Evolutionary conservation across 257 asterid species (phyloP).

Genomic region (Nicotiana tomentosiformis): DNA sequence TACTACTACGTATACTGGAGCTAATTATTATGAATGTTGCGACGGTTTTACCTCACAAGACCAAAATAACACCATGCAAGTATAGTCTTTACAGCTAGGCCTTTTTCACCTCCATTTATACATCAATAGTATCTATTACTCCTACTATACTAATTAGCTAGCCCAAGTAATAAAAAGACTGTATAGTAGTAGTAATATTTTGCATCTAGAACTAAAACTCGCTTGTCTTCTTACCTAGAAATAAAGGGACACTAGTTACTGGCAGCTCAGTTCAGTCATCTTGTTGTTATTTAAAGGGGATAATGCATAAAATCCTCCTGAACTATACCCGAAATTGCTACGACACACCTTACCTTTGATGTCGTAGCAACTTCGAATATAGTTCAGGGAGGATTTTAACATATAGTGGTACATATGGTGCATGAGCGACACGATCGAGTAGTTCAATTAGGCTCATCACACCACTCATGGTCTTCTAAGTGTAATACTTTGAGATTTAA

Average conservation of each 20-base stretch:
- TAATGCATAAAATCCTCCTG: no score
- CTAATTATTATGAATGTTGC: neutral
- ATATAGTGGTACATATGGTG: neutral
- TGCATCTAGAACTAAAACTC: neutral
- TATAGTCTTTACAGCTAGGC: neutral
- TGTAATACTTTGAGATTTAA: no score
- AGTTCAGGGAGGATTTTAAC: neutral
- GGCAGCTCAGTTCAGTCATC: neutral
- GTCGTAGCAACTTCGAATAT: neutral
- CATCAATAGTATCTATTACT: neutral
- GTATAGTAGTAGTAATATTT: neutral
- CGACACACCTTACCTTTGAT: no score
- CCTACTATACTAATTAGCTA: no score
- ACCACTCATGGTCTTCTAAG: neutral
- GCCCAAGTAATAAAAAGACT: neutral
- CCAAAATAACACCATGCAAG: neutral
- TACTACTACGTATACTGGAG: neutral
- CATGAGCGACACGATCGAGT: neutral
- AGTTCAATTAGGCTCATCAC: neutral
- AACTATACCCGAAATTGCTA: no score
- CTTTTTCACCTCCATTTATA: no score
- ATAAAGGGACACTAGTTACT: neutral
- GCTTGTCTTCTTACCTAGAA: neutral
- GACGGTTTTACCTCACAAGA: neutral
- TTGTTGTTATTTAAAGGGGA: neutral